A percentile compares a stretch with the other conserved stretches of the same genome.
Evolutionary conservation across 768 basidiomycete species (phyloP).

Genomic region (Serendipita sp.): DNA sequence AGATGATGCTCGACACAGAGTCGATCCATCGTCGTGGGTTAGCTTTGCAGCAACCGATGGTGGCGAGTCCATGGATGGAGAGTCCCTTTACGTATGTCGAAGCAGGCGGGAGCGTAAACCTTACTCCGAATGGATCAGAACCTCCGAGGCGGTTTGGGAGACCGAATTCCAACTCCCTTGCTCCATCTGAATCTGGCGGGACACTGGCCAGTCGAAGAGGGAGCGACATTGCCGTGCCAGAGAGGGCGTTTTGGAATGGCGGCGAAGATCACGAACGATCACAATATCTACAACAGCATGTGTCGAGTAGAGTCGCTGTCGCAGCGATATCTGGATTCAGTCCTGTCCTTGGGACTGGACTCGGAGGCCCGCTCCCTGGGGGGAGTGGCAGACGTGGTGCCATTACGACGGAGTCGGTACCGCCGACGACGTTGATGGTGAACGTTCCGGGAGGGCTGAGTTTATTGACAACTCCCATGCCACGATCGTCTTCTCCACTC

Average conservation of each 20-base stretch:
- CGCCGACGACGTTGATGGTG: neutral
- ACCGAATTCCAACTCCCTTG: neutral
- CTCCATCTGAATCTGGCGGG: neutral
- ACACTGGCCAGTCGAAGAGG: neutral
- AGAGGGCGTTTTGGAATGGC: neutral
- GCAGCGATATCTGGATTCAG: neutral
- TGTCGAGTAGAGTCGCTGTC: neutral
- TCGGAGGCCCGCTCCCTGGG: neutral
- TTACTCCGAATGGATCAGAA: neutral
- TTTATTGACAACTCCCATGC: neutral
- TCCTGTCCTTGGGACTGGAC: no score
- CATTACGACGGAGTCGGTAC: neutral
- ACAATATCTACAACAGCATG: neutral
- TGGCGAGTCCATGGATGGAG: neutral
- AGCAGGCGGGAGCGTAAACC: neutral
- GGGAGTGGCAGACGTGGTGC: neutral
- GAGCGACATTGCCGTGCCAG: neutral
- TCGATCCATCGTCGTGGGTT: neutral
- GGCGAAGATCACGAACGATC: neutral
- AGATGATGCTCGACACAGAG: neutral
- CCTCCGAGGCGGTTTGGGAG: neutral
- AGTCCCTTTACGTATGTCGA: slow-evolving; percentile 3
- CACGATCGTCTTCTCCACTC: neutral
- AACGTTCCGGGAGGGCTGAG: neutral
- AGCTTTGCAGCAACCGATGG: neutral